These are phyloP conservation scores for Mycena rebaudengoi DNA, from an alignment of 768 basidiomycete species.

Conservation along the genomic window DNA sequence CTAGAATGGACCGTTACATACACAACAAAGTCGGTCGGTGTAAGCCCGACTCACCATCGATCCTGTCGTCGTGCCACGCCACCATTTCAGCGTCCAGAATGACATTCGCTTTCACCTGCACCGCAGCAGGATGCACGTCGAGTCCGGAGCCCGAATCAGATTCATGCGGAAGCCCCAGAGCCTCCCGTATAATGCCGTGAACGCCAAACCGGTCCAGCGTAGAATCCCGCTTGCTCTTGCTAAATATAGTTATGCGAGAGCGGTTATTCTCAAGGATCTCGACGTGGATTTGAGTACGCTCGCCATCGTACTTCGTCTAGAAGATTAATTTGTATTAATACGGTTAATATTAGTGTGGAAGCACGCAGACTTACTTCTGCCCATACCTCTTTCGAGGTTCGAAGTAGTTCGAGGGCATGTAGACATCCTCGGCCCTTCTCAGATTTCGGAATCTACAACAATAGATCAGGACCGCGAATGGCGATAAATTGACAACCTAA, in stretches of 20 bases:
- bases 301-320: conserved; percentile 95
- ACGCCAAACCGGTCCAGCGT: conserved; percentile 79
- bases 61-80: conserved; percentile 70
- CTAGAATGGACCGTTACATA: conserved; percentile 43
- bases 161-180: conserved; percentile 55
- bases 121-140: not conserved
- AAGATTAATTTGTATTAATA: too few species aligned
- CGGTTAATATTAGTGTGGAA: too few species aligned
- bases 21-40: not conserved
- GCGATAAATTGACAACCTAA: not conserved
- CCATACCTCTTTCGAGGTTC: conserved; percentile 61
- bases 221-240: conserved; percentile 88
- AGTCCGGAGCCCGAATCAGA: not conserved
- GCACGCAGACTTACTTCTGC: too few species aligned
- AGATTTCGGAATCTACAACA: conserved; percentile 81
- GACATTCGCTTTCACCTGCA: conserved; percentile 47
- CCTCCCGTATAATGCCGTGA: conserved; percentile 64
- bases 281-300: conserved; percentile 93
- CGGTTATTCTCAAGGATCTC: conserved; percentile 48
- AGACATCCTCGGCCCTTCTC: conserved; percentile 71
- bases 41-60: conserved; percentile 69
- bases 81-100: conserved; percentile 91
- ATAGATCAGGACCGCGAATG: conserved; percentile 1
- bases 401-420: conserved; percentile 61
- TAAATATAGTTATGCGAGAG: conserved; percentile 77